Evolutionary conservation across 2,329 filamentous ascomycete species (phyloP), one percentile per base, ranked within the genome.

Genomic region (Cordyceps farinosa): DNA sequence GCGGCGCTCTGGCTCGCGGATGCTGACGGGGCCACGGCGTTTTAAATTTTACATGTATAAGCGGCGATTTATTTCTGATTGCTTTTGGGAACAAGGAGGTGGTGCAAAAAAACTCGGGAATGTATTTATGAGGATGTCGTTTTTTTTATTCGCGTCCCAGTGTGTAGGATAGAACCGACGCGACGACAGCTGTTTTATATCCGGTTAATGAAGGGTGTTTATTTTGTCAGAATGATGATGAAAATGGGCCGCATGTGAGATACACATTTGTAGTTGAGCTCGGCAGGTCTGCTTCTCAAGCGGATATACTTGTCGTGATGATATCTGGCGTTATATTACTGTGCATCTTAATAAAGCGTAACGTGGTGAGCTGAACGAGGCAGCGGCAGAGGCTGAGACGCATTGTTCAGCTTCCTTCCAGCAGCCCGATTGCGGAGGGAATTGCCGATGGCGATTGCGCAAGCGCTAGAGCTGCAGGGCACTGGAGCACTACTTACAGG

Each of bases 1-100:
- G 89, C 86, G 15, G 83, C 81, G 70, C 79, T 88, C 60, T 92
- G 89, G 88, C 75, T 90, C 40, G 81, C 84, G 63, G 87, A 90
- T 66, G 86, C 86, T 22, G 86, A 90, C 72, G 81, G 79, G 57
- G 76, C 80, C 60, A 79, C 79, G 47, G 66, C 78, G 66, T 81
- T 76, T 67, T 79, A 68, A 67, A 38, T 68, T 40, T 32, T 32
- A 48, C 48, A 59, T 36, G 52, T 36, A 52, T 15, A 8, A 62
- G 52, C 34, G 44, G 53, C 38, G 30, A 38, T 51, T 44, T 42
- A 10, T 22, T 22, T 42, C 22, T 47, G 3, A n/a, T 38, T 30
- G 22, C 17, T 52, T 45, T 34, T 27, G 34, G 54, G 40, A 15
- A 34, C 4, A 22, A 22, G 29, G 27, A 60, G 62, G 54, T 55